A percentile compares a stretch with the other conserved stretches of the same genome.
phyloP scores from a whole-genome alignment of 805 yeast species.

The Candida quercuum region DNA sequence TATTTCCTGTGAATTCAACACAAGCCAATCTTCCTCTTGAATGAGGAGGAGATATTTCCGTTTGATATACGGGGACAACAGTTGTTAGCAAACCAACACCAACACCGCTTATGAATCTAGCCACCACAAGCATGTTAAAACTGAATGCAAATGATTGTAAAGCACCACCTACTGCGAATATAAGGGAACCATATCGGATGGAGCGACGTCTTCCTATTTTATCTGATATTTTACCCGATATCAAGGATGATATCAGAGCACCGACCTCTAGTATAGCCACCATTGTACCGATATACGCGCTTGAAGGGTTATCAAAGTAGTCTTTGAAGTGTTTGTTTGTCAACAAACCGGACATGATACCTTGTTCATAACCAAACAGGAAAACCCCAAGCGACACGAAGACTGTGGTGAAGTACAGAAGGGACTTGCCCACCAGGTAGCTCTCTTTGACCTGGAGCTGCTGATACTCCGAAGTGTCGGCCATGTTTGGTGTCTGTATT shows the following conservation, averaged over 20 bases:
- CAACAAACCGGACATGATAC: constrained; percentile 84
- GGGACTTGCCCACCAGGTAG: constrained; percentile 22
- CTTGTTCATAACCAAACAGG: constrained; percentile 80
- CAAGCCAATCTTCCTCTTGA: constrained; percentile 83
- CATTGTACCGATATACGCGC: constrained; percentile 76
- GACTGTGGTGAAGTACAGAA: constrained; percentile 23
- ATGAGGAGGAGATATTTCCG: constrained; percentile 84
- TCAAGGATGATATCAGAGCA: constrained; percentile 73
- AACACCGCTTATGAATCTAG: constrained; percentile 75
- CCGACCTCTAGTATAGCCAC: constrained; percentile 88
- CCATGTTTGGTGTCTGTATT: background rate
- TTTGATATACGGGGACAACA: constrained; percentile 82
- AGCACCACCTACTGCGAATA: constrained; percentile 75
- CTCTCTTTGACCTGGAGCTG: constrained; percentile 20
- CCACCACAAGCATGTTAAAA: constrained; percentile 56
- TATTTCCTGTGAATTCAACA: constrained; percentile 83
- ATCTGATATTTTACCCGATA: constrained; percentile 76
- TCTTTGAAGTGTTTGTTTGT: constrained; percentile 65
- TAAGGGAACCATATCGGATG: constrained; percentile 70
- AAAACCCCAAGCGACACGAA: constrained; percentile 33
- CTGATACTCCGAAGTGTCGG: constrained; percentile 14
- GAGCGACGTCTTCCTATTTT: constrained; percentile 73
- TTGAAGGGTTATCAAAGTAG: constrained; percentile 68
- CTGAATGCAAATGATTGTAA: constrained; percentile 59
- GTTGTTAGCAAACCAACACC: constrained; percentile 84